A percentile compares a stretch with the other conserved stretches of the same genome.
Conservation (phyloP, 305 asterid species). For the Solanum hybrid region DNA sequence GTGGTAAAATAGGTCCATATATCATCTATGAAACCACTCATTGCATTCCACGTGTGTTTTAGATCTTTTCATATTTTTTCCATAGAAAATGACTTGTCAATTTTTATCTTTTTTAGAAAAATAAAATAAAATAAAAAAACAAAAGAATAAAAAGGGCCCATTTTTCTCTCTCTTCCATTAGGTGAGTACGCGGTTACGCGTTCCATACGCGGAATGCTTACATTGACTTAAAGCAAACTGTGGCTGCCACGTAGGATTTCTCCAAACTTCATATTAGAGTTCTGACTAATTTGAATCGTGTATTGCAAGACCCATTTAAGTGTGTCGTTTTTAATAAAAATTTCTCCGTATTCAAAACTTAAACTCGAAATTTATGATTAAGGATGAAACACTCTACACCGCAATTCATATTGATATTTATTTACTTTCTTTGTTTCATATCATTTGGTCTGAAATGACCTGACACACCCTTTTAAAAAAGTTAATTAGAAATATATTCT, state of each 20-base stretch:
- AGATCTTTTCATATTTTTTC: neutral
- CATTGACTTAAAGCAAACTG: neutral
- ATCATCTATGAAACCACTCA: neutral
- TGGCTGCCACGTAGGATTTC: neutral
- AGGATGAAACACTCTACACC: neutral
- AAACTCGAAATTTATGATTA: too few species aligned
- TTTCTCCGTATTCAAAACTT: too few species aligned
- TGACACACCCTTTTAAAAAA: too few species aligned
- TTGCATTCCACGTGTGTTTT: neutral
- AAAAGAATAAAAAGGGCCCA: neutral
- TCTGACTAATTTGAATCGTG: rapidly evolving
- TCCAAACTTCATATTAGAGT: neutral
- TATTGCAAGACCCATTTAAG: neutral
- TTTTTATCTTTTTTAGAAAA: neutral
- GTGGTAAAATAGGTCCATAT: neutral
- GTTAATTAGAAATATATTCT: too few species aligned
- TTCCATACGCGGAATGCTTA: conserved; percentile 9
- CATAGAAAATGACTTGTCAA: neutral
- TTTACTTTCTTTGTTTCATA: neutral
- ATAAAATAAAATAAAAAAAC: neutral
- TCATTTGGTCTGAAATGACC: neutral
- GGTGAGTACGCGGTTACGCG: too few species aligned
- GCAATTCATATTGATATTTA: too few species aligned
- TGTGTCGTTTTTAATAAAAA: rapidly evolving
- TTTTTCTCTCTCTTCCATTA: neutral